Evolutionary conservation across 2,329 filamentous ascomycete genomes (phyloP).

Genomic region (Colletotrichum eleusines): DNA sequence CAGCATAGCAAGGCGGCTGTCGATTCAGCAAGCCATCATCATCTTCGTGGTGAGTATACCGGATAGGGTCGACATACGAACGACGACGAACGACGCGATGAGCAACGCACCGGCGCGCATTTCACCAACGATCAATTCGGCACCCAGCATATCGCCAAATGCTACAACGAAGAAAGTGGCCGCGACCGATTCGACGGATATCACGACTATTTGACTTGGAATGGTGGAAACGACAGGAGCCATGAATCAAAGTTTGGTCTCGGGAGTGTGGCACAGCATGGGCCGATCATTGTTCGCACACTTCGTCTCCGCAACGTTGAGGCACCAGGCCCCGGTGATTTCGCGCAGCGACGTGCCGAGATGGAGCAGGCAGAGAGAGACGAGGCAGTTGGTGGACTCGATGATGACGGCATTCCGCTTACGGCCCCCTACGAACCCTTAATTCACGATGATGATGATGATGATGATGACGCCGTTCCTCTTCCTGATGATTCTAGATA

Average conservation of each 20-base stretch:
- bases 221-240: slow-evolving; percentile 12
- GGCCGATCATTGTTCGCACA: slow-evolving; percentile 26
- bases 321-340: slow-evolving; percentile 14
- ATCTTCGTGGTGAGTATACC: slow-evolving; percentile 63
- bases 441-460: slow-evolving; percentile 46
- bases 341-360: slow-evolving; percentile 28
- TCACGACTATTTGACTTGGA: slow-evolving; percentile 36
- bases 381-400: slow-evolving; percentile 32
- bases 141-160: background rate
- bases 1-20: slow-evolving; percentile 51
- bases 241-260: slow-evolving; percentile 29
- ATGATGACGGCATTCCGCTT: slow-evolving; percentile 50
- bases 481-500: slow-evolving; percentile 69
- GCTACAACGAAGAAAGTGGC: background rate
- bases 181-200: slow-evolving; percentile 37
- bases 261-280: slow-evolving; percentile 27
- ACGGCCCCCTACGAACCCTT: slow-evolving; percentile 61
- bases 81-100: slow-evolving; percentile 43
- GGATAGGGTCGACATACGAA: slow-evolving; percentile 44
- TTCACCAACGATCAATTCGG: slow-evolving; percentile 46
- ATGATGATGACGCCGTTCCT: slow-evolving; percentile 75
- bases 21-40: slow-evolving; percentile 51
- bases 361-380: slow-evolving; percentile 43
- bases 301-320: slow-evolving; percentile 22
- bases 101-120: slow-evolving; percentile 44